Percentiles rank a stretch among this genome's conserved stretches.
Conservation (phyloP, 176 grass and related monocot species). For the Bromus sterilis region DNA sequence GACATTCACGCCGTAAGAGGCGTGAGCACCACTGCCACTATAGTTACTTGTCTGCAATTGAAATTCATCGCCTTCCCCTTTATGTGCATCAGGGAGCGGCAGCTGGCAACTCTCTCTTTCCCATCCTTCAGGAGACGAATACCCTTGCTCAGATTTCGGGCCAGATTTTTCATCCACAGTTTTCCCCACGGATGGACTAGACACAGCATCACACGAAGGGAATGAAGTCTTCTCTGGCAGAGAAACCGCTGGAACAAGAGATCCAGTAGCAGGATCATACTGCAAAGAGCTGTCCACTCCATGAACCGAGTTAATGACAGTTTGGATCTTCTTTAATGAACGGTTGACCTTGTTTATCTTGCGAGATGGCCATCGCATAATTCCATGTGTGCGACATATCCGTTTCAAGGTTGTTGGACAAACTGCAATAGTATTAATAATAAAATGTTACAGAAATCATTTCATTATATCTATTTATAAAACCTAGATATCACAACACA, state of each 20-base stretch:
- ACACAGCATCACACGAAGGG: conserved; percentile 11
- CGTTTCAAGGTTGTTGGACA: conserved; percentile 95
- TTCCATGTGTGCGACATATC: conserved; percentile 94
- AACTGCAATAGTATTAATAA: conserved; percentile 45
- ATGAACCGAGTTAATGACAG: conserved; percentile 82
- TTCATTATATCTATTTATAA: not conserved
- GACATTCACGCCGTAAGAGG: not conserved
- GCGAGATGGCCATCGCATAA: conserved; percentile 92
- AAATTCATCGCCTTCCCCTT: conserved; percentile 22
- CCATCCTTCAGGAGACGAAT: conserved; percentile 18
- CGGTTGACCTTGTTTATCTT: conserved; percentile 98
- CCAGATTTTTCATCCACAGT: conserved; percentile 17
- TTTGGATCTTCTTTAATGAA: conserved; percentile 95
- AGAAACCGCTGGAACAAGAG: conserved; percentile 60
- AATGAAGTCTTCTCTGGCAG: conserved; percentile 26
- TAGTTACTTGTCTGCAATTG: not conserved
- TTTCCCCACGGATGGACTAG: conserved; percentile 20
- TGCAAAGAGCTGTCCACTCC: conserved; percentile 70
- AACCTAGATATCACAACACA: conserved; percentile 6
- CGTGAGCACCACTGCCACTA: not conserved
- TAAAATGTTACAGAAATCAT: conserved; percentile 17
- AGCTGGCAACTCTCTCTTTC: conserved; percentile 18
- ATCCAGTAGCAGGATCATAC: conserved; percentile 70
- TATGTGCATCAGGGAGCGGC: conserved; percentile 7
- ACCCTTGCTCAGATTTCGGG: conserved; percentile 40